Evolutionary conservation across 2,329 filamentous ascomycete genomes (phyloP).

Genomic region (Exophiala bonariae): DNA sequence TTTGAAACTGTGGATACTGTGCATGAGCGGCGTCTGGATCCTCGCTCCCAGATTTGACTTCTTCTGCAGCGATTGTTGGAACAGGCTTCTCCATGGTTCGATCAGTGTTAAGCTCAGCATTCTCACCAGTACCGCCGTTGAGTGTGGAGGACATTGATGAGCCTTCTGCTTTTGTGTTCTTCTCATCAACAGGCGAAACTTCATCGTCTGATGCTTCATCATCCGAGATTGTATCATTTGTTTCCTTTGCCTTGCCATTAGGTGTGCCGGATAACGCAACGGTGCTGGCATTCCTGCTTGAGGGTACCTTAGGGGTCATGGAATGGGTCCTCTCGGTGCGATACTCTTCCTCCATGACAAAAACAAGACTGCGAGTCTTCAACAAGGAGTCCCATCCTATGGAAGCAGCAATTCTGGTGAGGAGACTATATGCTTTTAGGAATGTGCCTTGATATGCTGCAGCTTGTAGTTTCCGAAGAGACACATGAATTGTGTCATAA

Average conservation of each 20-base stretch:
- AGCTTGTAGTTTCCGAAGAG: conserved; percentile 79
- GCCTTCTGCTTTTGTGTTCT: conserved; percentile 28
- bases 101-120: conserved; percentile 31
- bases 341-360: conserved; percentile 99
- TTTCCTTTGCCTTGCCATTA: conserved; percentile 40
- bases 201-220: conserved; percentile 32
- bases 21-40: conserved; percentile 66
- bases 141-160: conserved; percentile 31
- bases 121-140: conserved; percentile 32
- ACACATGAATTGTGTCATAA: conserved; percentile 82
- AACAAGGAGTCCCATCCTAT: conserved; percentile 97
- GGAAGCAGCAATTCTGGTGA: conserved; percentile 93
- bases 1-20: conserved; percentile 86
- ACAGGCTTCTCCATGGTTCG: conserved; percentile 72
- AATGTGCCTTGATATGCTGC: conserved; percentile 94
- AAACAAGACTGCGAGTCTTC: conserved; percentile 92
- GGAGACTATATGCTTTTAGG: conserved; percentile 85
- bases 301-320: conserved; percentile 44
- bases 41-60: conserved; percentile 73
- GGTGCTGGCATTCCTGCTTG: conserved; percentile 73
- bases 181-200: conserved; percentile 29
- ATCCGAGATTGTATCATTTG: conserved; percentile 27
- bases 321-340: conserved; percentile 68
- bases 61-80: conserved; percentile 74
- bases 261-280: conserved; percentile 74